A percentile compares a stretch with the other conserved stretches of the same genome.
Evolutionary conservation across 2,329 filamentous ascomycete species (phyloP).

Genomic region (Rosellinia necatrix): DNA sequence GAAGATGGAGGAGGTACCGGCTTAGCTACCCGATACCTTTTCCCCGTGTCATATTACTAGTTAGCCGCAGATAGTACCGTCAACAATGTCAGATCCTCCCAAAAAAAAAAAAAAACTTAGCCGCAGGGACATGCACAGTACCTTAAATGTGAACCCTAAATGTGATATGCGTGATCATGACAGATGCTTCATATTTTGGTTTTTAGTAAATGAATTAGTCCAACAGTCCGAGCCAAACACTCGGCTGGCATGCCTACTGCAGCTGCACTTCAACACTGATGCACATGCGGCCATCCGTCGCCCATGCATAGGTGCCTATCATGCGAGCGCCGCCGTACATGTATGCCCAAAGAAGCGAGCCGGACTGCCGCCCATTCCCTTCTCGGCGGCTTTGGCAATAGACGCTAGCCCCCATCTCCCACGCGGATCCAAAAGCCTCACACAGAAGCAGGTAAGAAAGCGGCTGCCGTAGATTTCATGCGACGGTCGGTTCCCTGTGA

Average conservation of each 20-base stretch:
- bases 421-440: too few relatives aligned
- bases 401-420: too few relatives aligned
- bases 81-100: conserved; percentile 18
- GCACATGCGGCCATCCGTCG: conserved; percentile 18
- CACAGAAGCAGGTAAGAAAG: not conserved
- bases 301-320: conserved; percentile 23
- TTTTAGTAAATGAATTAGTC: conserved; percentile 3
- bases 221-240: not conserved
- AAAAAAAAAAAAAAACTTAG: not conserved
- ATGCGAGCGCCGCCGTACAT: conserved; percentile 19
- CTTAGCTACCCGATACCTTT: conserved; percentile 22
- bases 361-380: not conserved
- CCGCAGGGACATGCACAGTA: conserved; percentile 13
- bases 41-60: conserved; percentile 26
- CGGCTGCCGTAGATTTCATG: conserved; percentile 1
- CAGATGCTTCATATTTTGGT: not conserved
- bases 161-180: not conserved
- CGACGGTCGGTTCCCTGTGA: not conserved
- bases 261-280: conserved; percentile 11
- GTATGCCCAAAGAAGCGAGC: conserved; percentile 1
- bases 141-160: not conserved
- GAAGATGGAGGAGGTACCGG: conserved; percentile 15
- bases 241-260: too few relatives aligned
- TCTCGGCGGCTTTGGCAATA: not conserved
- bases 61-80: conserved; percentile 21